Percentiles rank a stretch among this genome's conserved stretches.
Evolutionary conservation across 768 basidiomycete species (phyloP).

Genomic region (Solioccasus polychromus): DNA sequence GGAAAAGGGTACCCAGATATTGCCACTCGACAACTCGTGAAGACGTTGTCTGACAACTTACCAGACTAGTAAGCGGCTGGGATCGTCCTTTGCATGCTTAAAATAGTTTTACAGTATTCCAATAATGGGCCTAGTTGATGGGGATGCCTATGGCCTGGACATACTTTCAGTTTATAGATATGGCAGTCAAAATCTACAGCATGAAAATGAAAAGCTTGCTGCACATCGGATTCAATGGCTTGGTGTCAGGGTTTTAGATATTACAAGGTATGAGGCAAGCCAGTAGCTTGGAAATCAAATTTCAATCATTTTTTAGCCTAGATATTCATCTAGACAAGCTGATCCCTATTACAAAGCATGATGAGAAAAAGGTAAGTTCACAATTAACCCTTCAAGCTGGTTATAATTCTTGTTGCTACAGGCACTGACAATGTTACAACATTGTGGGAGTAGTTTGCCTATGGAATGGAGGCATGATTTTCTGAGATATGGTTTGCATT

Average conservation of each 20-base stretch:
- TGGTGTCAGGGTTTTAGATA: constrained; percentile 71
- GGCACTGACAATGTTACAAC: constrained; percentile 64
- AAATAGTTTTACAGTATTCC: constrained; percentile 53
- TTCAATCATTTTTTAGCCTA: constrained; percentile 40
- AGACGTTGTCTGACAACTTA: constrained; percentile 64
- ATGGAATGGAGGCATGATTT: constrained; percentile 61
- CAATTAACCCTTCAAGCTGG: neutral
- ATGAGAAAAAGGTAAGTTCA: constrained; percentile 73
- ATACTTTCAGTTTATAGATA: constrained; percentile 86
- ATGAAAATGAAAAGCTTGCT: constrained; percentile 68
- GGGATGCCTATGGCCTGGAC: constrained; percentile 89
- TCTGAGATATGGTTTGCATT: neutral
- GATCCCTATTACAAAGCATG: constrained; percentile 65
- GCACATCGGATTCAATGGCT: constrained; percentile 75
- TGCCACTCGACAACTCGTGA: constrained; percentile 82
- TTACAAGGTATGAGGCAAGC: constrained; percentile 47
- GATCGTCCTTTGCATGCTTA: neutral
- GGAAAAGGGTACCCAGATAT: constrained; percentile 98
- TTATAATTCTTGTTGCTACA: constrained; percentile 25
- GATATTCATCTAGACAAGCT: constrained; percentile 58
- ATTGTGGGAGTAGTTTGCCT: constrained; percentile 43
- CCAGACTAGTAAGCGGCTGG: constrained; percentile 48
- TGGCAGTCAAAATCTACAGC: constrained; percentile 69
- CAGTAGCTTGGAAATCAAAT: neutral
- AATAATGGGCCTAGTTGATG: constrained; percentile 80